These are phyloP conservation scores for Fusarium verrucosum DNA, from an alignment of 2,329 filamentous ascomycete species.

Conservation along the genomic window DNA sequence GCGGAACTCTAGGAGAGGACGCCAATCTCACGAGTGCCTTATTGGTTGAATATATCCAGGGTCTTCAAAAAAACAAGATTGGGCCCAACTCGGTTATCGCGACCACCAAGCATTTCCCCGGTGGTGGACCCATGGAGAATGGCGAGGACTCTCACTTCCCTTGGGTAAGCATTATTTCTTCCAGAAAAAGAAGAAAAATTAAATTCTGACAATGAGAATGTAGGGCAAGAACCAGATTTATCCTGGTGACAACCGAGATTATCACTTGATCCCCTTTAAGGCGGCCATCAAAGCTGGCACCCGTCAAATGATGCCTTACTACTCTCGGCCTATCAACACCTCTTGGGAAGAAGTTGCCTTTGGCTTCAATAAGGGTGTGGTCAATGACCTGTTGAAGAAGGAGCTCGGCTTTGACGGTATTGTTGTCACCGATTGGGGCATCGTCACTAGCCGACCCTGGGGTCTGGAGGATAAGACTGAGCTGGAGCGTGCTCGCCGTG, in stretches of 20 bases:
- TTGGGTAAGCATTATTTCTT: constrained; percentile 33
- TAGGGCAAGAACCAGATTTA: constrained; percentile 62
- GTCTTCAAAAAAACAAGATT: constrained; percentile 57
- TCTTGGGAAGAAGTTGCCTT: constrained; percentile 59
- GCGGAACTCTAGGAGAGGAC: constrained; percentile 59
- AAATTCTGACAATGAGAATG: constrained; percentile 21
- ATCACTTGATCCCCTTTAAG: constrained; percentile 61
- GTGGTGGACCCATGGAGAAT: constrained; percentile 58
- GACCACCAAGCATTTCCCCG: constrained; percentile 64
- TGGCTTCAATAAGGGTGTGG: constrained; percentile 60
- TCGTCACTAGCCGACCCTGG: constrained; percentile 63
- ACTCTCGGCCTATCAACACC: constrained; percentile 58
- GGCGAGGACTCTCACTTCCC: constrained; percentile 63
- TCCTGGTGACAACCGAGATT: constrained; percentile 59
- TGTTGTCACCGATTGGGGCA: constrained; percentile 62
- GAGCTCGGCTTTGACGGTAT: constrained; percentile 62
- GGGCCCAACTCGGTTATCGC: constrained; percentile 56
- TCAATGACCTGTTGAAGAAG: constrained; percentile 58
- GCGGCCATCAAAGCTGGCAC: constrained; percentile 60
- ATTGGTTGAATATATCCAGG: constrained; percentile 57
- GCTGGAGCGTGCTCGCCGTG: constrained; percentile 47
- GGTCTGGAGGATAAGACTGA: constrained; percentile 56
- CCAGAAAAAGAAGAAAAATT: too few species aligned
- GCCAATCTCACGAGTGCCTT: constrained; percentile 52
- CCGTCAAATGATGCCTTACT: constrained; percentile 63